These are phyloP conservation scores for Backusella tarrabulga DNA, from an alignment of 192 early-diverging fungal species.

Conservation along the genomic window DNA sequence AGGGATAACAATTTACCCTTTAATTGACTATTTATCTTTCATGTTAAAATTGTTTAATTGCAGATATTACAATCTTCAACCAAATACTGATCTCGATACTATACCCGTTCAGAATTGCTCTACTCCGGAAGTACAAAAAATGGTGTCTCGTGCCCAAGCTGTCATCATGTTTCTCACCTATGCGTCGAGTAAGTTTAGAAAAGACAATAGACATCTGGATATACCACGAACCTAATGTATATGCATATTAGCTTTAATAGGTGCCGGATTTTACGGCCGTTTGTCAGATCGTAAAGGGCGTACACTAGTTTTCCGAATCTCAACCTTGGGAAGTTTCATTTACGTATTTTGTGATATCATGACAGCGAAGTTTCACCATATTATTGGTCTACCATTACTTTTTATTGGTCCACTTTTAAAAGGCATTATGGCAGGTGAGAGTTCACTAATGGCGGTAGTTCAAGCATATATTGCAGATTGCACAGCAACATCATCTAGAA, in stretches of 20 bases:
- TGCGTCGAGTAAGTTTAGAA: conserved; percentile 10
- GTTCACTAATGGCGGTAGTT: conserved; percentile 21
- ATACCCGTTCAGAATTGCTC: conserved; percentile 31
- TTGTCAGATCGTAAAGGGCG: conserved; percentile 36
- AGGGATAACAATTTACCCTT: not conserved
- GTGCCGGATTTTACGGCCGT: conserved; percentile 30
- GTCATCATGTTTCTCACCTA: conserved; percentile 22
- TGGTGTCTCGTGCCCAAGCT: conserved; percentile 25
- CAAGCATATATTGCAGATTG: conserved; percentile 39
- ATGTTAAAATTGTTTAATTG: not conserved
- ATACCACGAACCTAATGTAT: not conserved
- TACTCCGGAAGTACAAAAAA: conserved; percentile 34
- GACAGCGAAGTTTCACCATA: conserved; percentile 16
- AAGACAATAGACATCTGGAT: not conserved
- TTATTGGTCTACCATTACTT: conserved; percentile 25
- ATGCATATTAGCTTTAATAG: conserved; percentile 11
- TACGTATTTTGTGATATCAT: conserved; percentile 19
- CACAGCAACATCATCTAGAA: conserved; percentile 19
- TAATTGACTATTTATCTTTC: not conserved
- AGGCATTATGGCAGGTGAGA: conserved; percentile 31
- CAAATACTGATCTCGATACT: not conserved
- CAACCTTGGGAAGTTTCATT: conserved; percentile 24
- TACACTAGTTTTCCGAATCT: conserved; percentile 18
- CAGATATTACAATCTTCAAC: conserved; percentile 26
- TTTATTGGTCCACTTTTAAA: conserved; percentile 32